Percentiles rank a stretch among this genome's conserved stretches.
These are phyloP conservation scores for Plantago ovata DNA, from an alignment of 257 asterid genomes.

Conservation along the genomic window DNA sequence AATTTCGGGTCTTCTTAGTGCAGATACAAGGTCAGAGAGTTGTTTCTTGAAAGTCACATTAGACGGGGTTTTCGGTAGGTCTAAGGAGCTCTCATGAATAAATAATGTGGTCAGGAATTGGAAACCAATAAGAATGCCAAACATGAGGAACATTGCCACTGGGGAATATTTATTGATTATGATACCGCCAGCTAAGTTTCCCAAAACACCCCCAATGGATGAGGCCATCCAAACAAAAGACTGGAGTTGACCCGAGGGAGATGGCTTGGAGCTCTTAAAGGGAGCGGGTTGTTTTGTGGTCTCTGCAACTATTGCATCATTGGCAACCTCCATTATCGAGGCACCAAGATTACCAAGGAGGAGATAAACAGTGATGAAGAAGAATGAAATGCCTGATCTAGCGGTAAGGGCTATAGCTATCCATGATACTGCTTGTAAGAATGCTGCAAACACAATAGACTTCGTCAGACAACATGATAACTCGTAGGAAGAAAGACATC, in stretches of 20 bases:
- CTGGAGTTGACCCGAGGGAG: slow-evolving; percentile 68
- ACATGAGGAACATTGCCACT: slow-evolving; percentile 48
- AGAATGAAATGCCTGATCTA: slow-evolving; percentile 59
- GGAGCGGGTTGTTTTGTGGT: slow-evolving; percentile 51
- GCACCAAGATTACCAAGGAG: slow-evolving; percentile 94
- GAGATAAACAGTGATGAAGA: slow-evolving; percentile 54
- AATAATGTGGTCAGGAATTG: slow-evolving; percentile 67
- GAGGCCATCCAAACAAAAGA: slow-evolving; percentile 96
- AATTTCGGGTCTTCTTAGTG: slow-evolving; percentile 65
- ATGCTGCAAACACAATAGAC: slow-evolving; percentile 48
- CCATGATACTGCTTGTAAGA: slow-evolving; percentile 88
- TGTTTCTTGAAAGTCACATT: slow-evolving; percentile 44
- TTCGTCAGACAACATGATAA: slow-evolving; percentile 14
- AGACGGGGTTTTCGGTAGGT: slow-evolving; percentile 61
- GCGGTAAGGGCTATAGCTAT: slow-evolving; percentile 54
- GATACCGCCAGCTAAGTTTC: slow-evolving; percentile 75
- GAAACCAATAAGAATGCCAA: slow-evolving; percentile 46
- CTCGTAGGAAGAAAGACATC: background rate
- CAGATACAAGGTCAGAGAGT: slow-evolving; percentile 51
- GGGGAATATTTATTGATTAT: slow-evolving; percentile 51
- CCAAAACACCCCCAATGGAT: slow-evolving; percentile 75
- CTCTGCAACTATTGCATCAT: slow-evolving; percentile 97
- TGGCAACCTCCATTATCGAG: slow-evolving; percentile 87
- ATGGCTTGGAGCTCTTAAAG: slow-evolving; percentile 38
- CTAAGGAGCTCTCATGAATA: slow-evolving; percentile 55